Base-by-base conservation (phyloP, 192 early-diverging fungal species). In the Mortierella hygrophila region DNA sequence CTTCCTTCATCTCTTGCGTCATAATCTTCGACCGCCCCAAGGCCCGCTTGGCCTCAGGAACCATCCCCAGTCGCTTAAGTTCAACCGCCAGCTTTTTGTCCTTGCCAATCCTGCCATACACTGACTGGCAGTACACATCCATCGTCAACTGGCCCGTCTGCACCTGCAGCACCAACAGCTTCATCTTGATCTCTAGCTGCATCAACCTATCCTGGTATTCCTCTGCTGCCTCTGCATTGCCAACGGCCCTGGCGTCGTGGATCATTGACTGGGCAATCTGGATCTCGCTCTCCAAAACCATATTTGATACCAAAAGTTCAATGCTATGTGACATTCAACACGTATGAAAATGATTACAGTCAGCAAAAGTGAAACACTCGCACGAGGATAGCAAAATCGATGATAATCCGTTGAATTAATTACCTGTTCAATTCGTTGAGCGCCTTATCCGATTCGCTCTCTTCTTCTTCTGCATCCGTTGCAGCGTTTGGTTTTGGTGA, bases 1-100 rank as follows among this genome's bases (percentile, higher is more conserved):
- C 93, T 88, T 96, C 95, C 47, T 92, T 92, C 81, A 97, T 91
- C 84, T 97, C 96, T 41, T 90, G 88, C 70, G 91, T 88, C 95
- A 97, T 96, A 37, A 93, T 89, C 83, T 97, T 97, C 40, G 91
- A 90, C 55, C 95, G 83, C 52, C 41, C 79, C 32, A 97, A 47
- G 1, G 96, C 95, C 72, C 88, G 81, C 75, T 89, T 94, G 4
- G 95, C 94, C 78, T 95, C 83, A 60, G 94, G 93, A 54, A 94
- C 38, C 76, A 89, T 88, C 10, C 91, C 90, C n/a, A 88, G 81
- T 37, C 92, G 82, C 81, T 96, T 97, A 55, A 97, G 96, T 18
- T 81, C 41, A 9, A 96, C 55, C 0, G 96, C 96, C 29, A 91
- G 77, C 21, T 90, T 89, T 70, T 94, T 95, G 70, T 92, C 92